Evolutionary conservation across 345 rosid genomes (phyloP).

Genomic region (Hevea brasiliensis): DNA sequence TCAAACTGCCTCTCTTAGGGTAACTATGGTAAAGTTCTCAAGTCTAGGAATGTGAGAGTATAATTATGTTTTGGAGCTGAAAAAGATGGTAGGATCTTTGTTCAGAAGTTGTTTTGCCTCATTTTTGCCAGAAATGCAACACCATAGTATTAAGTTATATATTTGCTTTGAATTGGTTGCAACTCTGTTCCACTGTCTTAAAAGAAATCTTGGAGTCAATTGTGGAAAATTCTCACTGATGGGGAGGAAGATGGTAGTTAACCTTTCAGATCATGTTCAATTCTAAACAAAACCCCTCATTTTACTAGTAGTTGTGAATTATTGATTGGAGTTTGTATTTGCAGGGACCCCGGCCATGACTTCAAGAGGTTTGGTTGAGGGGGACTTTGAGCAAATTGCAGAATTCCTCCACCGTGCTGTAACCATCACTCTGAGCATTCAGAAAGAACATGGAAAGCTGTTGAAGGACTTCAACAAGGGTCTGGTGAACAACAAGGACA

Average conservation of each 20-base stretch:
- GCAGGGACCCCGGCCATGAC: conserved; percentile 99
- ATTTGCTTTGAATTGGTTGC: neutral
- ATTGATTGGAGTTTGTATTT: conserved; percentile 15
- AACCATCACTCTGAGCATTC: conserved; percentile 71
- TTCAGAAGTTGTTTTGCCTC: neutral
- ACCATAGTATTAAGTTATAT: no score
- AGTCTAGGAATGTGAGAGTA: neutral
- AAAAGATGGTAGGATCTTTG: neutral
- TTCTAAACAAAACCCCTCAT: neutral
- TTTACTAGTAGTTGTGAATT: neutral
- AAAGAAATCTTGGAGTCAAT: neutral
- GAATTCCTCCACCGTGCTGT: conserved; percentile 95
- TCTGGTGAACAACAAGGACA: conserved; percentile 72
- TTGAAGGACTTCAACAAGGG: conserved; percentile 49
- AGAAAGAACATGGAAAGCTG: conserved; percentile 82
- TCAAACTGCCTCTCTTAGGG: no score
- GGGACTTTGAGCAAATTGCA: conserved; percentile 91
- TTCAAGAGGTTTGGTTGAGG: conserved; percentile 90
- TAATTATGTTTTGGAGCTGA: neutral
- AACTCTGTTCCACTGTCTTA: no score
- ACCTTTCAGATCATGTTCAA: neutral
- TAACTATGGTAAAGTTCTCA: neutral
- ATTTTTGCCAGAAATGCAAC: neutral
- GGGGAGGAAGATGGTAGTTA: neutral
- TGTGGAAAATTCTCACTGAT: neutral